Percentiles rank a stretch among this genome's conserved stretches.
These are phyloP conservation scores for Cronartium quercuum DNA, from an alignment of 1,284 basidiomycete species.

Conservation along the genomic window DNA sequence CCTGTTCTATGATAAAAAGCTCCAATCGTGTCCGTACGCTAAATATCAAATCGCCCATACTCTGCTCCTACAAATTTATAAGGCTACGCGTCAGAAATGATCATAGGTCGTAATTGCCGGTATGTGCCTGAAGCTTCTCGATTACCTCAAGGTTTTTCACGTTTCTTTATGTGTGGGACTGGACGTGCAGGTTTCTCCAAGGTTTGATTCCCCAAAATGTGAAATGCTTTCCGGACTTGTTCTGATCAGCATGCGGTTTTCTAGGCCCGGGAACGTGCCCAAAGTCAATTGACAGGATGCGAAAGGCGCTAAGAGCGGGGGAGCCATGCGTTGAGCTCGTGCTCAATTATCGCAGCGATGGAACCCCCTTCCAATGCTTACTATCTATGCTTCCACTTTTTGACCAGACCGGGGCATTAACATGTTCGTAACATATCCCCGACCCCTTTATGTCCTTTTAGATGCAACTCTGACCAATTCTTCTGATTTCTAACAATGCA, in stretches of 20 bases:
- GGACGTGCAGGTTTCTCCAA: slow-evolving; percentile 9
- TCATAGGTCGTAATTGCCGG: slow-evolving; percentile 47
- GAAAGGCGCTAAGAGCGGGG: slow-evolving; percentile 4
- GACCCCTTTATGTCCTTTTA: background rate
- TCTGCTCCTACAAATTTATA: slow-evolving; percentile 20
- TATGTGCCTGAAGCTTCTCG: too few species aligned
- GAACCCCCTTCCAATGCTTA: slow-evolving; percentile 44
- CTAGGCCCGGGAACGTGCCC: slow-evolving; percentile 28
- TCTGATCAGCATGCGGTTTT: background rate
- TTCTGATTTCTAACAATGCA: background rate
- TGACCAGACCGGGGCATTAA: slow-evolving; percentile 41
- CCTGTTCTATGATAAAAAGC: background rate
- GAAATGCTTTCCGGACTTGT: background rate
- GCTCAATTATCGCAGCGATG: slow-evolving; percentile 44
- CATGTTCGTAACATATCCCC: slow-evolving; percentile 42
- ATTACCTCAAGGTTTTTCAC: too few species aligned
- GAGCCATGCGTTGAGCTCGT: slow-evolving; percentile 42
- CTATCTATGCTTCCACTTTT: slow-evolving; percentile 45
- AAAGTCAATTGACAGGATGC: slow-evolving; percentile 18
- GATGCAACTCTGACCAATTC: background rate
- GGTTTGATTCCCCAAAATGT: background rate
- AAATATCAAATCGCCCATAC: too few species aligned
- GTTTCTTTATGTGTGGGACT: too few species aligned
- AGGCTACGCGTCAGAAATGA: slow-evolving; percentile 43
- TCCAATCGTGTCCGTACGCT: background rate